Evolutionary conservation across 176 grass and related monocot genomes (phyloP).

Genomic region (Miscanthus lutarioriparius): DNA sequence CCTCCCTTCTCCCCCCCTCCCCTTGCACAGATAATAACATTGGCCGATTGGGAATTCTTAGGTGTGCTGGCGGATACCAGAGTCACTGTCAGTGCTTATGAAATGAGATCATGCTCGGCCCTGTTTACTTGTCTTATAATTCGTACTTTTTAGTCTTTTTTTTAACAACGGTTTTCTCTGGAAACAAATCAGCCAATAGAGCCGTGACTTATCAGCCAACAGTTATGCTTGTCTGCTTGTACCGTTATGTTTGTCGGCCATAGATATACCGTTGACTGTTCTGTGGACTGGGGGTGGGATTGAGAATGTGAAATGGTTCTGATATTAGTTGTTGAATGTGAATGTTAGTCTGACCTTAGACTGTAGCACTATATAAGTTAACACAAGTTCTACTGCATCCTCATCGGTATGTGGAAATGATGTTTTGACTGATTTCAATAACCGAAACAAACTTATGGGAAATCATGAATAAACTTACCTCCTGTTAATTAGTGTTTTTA

Average conservation of each 20-base stretch:
- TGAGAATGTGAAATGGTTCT: neutral
- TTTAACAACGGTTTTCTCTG: too few species aligned
- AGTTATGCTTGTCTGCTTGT: neutral
- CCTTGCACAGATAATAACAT: too few species aligned
- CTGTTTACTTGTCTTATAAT: too few species aligned
- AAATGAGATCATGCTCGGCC: neutral
- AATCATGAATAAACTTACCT: neutral
- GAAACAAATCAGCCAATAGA: too few species aligned
- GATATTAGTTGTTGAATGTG: neutral
- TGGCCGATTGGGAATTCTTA: too few species aligned
- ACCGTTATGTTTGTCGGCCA: neutral
- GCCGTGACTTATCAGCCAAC: too few species aligned
- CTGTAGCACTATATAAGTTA: neutral
- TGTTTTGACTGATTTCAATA: neutral
- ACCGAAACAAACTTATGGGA: neutral
- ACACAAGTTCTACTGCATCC: neutral
- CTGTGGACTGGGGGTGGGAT: neutral
- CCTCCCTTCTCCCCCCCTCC: too few species aligned
- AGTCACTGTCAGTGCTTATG: too few species aligned
- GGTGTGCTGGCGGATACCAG: too few species aligned
- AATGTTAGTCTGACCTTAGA: neutral
- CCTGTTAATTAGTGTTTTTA: neutral
- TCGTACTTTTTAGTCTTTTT: too few species aligned
- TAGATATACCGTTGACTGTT: neutral
- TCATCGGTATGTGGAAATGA: neutral